Conservation (phyloP, 495 filamentous ascomycete species). For the Lophiotrema nucula region DNA sequence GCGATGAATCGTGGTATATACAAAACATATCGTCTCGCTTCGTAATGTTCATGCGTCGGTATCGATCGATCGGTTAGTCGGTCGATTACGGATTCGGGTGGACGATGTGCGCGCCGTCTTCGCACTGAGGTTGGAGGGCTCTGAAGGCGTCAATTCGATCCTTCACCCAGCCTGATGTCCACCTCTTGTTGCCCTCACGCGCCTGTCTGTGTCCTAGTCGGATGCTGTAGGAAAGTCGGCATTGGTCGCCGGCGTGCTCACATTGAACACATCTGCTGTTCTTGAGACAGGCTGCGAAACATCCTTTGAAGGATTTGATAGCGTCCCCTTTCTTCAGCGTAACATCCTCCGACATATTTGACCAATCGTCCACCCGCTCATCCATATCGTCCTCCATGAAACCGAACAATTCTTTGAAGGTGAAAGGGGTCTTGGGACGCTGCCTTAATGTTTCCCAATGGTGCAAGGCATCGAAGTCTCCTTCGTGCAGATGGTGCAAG, state of each 20-base stretch:
- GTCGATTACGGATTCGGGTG: constrained; percentile 26
- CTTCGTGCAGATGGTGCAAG: constrained; percentile 22
- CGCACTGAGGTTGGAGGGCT: constrained; percentile 11
- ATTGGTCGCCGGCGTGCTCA: constrained; percentile 19
- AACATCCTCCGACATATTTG: constrained; percentile 31
- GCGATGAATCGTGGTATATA: not conserved
- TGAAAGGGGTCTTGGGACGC: constrained; percentile 16
- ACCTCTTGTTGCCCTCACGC: constrained; percentile 7
- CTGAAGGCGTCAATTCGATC: constrained; percentile 24
- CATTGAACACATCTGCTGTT: constrained; percentile 26
- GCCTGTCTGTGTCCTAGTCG: constrained; percentile 17
- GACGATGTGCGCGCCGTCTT: constrained; percentile 18
- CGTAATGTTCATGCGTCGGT: no score
- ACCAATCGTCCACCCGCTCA: constrained; percentile 17
- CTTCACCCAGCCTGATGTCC: constrained; percentile 27
- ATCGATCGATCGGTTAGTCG: not conserved
- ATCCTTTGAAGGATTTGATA: constrained; percentile 18
- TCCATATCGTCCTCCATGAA: constrained; percentile 16
- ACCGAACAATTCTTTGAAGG: constrained; percentile 26
- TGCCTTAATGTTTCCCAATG: constrained; percentile 17
- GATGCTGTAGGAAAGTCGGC: constrained; percentile 11
- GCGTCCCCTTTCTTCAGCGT: not conserved
- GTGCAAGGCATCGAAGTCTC: constrained; percentile 22
- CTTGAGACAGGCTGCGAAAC: constrained; percentile 16
- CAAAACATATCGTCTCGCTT: not conserved